Conservation (phyloP, 345 rosid genomes). For the Salix caprea region DNA sequence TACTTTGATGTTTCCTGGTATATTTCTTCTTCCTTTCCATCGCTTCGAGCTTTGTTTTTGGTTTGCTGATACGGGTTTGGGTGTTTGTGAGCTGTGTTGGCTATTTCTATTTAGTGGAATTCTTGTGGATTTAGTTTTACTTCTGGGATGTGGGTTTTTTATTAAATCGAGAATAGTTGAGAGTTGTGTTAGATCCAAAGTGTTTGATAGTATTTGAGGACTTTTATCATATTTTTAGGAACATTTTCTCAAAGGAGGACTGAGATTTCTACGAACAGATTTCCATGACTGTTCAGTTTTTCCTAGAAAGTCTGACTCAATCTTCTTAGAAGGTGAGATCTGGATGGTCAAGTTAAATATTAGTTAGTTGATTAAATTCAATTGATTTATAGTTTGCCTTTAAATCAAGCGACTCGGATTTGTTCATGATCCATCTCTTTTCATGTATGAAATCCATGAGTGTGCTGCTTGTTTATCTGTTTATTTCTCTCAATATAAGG, state of each 20-base stretch:
- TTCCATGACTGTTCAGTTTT: background rate
- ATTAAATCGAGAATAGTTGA: background rate
- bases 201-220: background rate
- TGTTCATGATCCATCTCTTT: background rate
- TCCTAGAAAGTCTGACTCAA: background rate
- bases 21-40: background rate
- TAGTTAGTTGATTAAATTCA: background rate
- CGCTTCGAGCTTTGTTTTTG: background rate
- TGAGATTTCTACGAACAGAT: background rate
- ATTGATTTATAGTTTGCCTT: background rate
- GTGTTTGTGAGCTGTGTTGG: slow-evolving; percentile 2
- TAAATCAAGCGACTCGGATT: background rate
- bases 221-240: background rate
- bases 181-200: slow-evolving; percentile 17
- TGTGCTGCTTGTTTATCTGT: background rate
- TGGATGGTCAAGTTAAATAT: background rate
- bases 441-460: background rate
- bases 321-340: slow-evolving; percentile 4
- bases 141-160: slow-evolving; percentile 9
- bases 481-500: background rate
- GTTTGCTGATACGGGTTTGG: background rate
- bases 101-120: background rate
- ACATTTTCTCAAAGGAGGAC: background rate
- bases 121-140: background rate
- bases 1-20: background rate